Evolutionary conservation across 2,329 filamentous ascomycete genomes (phyloP), one percentile per base, ranked within the genome.

Genomic region (Penicillium sclerotiorum): DNA sequence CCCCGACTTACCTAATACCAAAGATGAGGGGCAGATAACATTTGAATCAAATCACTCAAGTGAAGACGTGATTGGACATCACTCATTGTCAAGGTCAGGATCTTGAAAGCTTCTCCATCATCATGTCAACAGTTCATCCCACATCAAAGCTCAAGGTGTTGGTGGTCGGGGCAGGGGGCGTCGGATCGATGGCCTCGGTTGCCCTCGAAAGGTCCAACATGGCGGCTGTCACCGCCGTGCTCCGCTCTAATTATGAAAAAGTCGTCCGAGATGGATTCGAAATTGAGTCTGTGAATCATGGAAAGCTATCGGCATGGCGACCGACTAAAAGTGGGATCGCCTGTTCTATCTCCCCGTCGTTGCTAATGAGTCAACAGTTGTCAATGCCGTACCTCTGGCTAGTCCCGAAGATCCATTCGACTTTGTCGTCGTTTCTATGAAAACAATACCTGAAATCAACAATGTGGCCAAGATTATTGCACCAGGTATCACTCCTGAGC

Each of bases 381-480:
- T 43, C 27, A 22, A 43, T 33, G 13, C 20, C 1, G 40, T 43
- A 21, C 40, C 40, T 13, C 22, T 32, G 33, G 8, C 27, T 5
- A 15, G 33, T 11, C 7, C 27, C 15, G 4, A 33, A 3, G 18
- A 23, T 9, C 18, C 36, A 25, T 85, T 78, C 57, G 81, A 85
- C 67, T 85, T 79, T 56, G 73, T 85, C 35, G 66, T 86, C 7
- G 73, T 80, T 39, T 74, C 77, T n/a, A 85, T 82, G 15, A 86
- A 86, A 62, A 84, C 82, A 52, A 69, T 81, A 37, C 76, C 81
- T 1, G 83, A 85, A 47, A 65, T 81, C 13, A 65, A 39, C 21
- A 47, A 53, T 33, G 61, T 53, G 41, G 20, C 49, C 9, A 45
- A 55, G 20, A 58, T 56, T 8, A 58, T 58, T 22, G 42, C 50